A percentile compares a stretch with the other conserved stretches of the same genome.
These are phyloP conservation scores for Domatiomyces globalis DNA, from an alignment of 2,329 filamentous ascomycete species.

Conservation along the genomic window DNA sequence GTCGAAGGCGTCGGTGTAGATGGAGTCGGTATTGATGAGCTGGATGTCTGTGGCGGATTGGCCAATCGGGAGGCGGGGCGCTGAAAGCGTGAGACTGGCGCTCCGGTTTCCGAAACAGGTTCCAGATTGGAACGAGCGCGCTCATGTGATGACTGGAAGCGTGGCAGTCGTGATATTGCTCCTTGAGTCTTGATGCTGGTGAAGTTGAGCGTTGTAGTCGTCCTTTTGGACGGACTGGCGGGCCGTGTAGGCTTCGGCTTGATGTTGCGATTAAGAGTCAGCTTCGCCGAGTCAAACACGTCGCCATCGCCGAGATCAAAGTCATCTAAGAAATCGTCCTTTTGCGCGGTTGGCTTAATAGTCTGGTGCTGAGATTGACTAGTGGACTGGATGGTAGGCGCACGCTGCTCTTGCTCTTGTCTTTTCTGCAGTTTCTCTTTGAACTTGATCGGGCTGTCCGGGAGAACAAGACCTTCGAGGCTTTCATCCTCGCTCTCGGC, in stretches of 20 bases:
- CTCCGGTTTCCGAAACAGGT: conserved; percentile 81
- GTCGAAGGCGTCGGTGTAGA: conserved; percentile 45
- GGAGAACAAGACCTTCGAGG: conserved; percentile 76
- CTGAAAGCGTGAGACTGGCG: conserved; percentile 48
- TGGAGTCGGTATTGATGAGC: conserved; percentile 45
- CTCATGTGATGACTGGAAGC: conserved; percentile 46
- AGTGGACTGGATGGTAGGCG: conserved; percentile 20
- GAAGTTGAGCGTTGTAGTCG: conserved; percentile 78
- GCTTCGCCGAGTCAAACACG: conserved; percentile 64
- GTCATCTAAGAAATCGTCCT: conserved; percentile 70
- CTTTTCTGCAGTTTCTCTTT: conserved; percentile 61
- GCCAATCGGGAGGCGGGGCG: conserved; percentile 54
- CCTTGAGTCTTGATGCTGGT: conserved; percentile 55
- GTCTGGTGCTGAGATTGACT: conserved; percentile 18
- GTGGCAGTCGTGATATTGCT: conserved; percentile 58
- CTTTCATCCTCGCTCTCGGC: conserved; percentile 88
- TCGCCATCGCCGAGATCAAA: conserved; percentile 78
- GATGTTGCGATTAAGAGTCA: conserved; percentile 80
- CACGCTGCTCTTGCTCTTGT: conserved; percentile 30
- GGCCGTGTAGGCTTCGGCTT: conserved; percentile 63
- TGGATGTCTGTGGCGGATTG: conserved; percentile 55
- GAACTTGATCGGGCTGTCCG: conserved; percentile 70
- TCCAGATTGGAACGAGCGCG: conserved; percentile 66
- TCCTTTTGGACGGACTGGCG: conserved; percentile 46
- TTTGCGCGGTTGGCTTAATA: conserved; percentile 21